Base-by-base conservation (phyloP, 768 basidiomycete genomes). In the Podaxis sp. region DNA sequence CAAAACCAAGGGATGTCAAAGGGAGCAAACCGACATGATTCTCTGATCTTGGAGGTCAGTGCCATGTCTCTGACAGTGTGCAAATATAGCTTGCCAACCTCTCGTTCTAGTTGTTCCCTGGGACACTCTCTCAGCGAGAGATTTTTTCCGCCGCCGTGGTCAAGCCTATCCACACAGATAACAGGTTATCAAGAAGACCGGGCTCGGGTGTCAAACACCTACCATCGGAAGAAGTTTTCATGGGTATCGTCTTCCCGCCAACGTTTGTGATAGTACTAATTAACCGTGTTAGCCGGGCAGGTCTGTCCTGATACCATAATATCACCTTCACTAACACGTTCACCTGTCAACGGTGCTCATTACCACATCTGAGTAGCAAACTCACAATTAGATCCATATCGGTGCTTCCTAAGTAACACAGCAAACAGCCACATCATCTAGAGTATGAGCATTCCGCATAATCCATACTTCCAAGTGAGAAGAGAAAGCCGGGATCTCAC, bases 141-240 rank as follows among this genome's bases (percentile, higher is more conserved):
- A 18, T 78, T 67, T 65, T 83, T 85, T 0, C 87, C 88, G 1
- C 67, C 79, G 0, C 87, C 88, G 37, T 74, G 69, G 63, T 90
- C 87, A 0, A 90, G 77, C 88, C 85, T 88, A 46, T 7, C 42
- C 9, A 3, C 46, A 25, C 10, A 56, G 11, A 40, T 53, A 9
- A 36, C 40, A 25, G 10, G 13, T 23, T 48, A 27, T 48, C 11
- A n/a, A n/a, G 38, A 40, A n/a, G 11, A 2, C 21, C 9, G 0
- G 3, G 21, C 9, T 23, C 7, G 48, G 38, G 46, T 5, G 21
- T 11, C 27, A 27, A 21, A 27, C 11, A 55, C 69, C 50, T 50
- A 83, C 85, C 85, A 87, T 62, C 72, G 72, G 72, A 89, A 90
- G 67, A 90, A 88, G 67, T 88, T 89, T 58, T 89, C 86, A 28